Percentiles rank a stretch among this genome's conserved stretches.
These are phyloP conservation scores for Juncus effusus DNA, from an alignment of 176 grass and related monocot genomes.

Conservation along the genomic window DNA sequence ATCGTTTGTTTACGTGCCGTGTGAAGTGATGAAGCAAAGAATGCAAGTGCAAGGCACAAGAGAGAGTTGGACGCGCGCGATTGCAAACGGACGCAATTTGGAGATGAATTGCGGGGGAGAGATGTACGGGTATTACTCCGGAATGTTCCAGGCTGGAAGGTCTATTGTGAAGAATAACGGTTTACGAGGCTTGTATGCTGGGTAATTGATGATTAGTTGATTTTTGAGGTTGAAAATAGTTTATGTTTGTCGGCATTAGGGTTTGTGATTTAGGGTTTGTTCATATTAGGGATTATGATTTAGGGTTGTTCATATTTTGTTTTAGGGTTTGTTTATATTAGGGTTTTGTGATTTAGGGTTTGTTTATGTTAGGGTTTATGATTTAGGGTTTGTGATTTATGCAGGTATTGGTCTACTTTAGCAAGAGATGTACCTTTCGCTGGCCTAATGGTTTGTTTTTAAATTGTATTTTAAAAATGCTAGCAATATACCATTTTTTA, in stretches of 20 bases:
- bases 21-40: slow-evolving; percentile 91
- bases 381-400: slow-evolving; percentile 16
- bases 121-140: slow-evolving; percentile 85
- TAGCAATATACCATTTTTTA: background rate
- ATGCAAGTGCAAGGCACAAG: slow-evolving; percentile 96
- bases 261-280: slow-evolving; percentile 20
- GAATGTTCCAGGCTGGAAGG: slow-evolving; percentile 78
- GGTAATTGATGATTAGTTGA: slow-evolving; percentile 39
- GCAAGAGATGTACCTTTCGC: slow-evolving; percentile 98
- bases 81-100: slow-evolving; percentile 52
- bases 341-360: no score
- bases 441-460: slow-evolving; percentile 73
- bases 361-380: slow-evolving; percentile 25
- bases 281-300: no score
- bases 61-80: slow-evolving; percentile 54
- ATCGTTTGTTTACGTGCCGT: slow-evolving; percentile 92
- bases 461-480: slow-evolving; percentile 3
- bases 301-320: no score
- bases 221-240: background rate
- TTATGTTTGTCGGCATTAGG: slow-evolving; percentile 9
- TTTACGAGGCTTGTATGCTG: slow-evolving; percentile 78
- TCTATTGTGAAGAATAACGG: slow-evolving; percentile 88
- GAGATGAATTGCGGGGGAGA: slow-evolving; percentile 32
- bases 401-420: slow-evolving; percentile 93
- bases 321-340: no score